A percentile compares a stretch with the other conserved stretches of the same genome.
Conservation (phyloP, 2,329 filamentous ascomycete genomes). For the Aspergillus flavus region DNA sequence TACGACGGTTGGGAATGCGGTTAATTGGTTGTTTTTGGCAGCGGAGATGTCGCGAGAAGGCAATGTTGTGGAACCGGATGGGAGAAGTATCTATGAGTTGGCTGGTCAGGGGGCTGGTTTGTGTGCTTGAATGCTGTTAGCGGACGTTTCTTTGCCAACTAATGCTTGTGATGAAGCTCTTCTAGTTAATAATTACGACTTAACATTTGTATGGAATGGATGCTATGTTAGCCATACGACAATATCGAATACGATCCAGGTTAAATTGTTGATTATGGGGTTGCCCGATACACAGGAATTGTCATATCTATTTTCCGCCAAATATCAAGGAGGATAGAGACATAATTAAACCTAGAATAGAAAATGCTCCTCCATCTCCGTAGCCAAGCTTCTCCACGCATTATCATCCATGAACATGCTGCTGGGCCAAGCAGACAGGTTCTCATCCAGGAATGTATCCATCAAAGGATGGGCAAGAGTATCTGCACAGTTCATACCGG, state of each 20-base stretch:
- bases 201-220: not conserved
- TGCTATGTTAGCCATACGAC: not conserved
- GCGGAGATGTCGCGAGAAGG: not conserved
- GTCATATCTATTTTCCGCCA: too few species aligned
- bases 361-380: too few species aligned
- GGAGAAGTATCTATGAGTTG: not conserved
- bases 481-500: too few species aligned
- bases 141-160: not conserved
- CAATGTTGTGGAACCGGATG: not conserved
- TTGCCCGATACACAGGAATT: too few species aligned
- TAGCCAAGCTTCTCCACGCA: too few species aligned
- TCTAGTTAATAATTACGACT: not conserved
- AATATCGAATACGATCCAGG: not conserved
- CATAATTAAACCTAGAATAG: too few species aligned
- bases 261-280: too few species aligned
- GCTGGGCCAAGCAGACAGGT: too few species aligned
- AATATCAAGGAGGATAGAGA: too few species aligned
- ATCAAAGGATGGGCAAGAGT: too few species aligned
- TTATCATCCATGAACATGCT: too few species aligned
- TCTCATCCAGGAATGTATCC: too few species aligned
- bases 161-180: not conserved
- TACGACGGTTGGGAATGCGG: not conserved
- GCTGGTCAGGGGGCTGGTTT: not conserved
- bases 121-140: not conserved
- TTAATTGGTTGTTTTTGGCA: not conserved